Conservation (phyloP, 2,329 filamentous ascomycete species). For the Bretziella fagacearum region DNA sequence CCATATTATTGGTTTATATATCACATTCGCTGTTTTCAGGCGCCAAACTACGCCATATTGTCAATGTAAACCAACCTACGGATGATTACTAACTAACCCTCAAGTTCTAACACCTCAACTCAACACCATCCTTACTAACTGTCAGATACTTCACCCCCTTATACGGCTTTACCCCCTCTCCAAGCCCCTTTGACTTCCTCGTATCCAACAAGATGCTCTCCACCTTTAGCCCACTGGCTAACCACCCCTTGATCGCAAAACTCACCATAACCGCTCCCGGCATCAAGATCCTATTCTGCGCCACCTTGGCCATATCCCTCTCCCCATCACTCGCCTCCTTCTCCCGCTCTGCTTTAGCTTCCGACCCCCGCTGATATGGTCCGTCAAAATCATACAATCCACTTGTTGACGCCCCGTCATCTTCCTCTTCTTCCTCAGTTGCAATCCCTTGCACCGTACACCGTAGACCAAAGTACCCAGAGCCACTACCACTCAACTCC, state of each 20-base stretch:
- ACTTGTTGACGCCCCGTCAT: conserved; percentile 23
- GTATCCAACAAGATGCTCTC: conserved; percentile 52
- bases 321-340: conserved; percentile 20
- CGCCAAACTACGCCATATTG: not conserved
- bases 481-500: conserved; percentile 44
- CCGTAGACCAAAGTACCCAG: conserved; percentile 54
- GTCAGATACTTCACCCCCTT: conserved; percentile 98
- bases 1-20: too few relatives aligned
- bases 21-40: too few relatives aligned
- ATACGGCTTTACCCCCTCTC: conserved; percentile 80
- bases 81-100: too few relatives aligned
- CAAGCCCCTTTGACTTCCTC: conserved; percentile 71
- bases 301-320: conserved; percentile 38
- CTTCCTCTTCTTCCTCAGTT: conserved; percentile 32
- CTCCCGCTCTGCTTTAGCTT: conserved; percentile 16
- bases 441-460: conserved; percentile 61
- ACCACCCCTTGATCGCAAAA: conserved; percentile 52
- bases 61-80: too few relatives aligned
- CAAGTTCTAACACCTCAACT: conserved; percentile 39
- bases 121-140: conserved; percentile 46
- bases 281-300: conserved; percentile 62
- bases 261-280: conserved; percentile 60
- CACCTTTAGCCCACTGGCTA: conserved; percentile 49
- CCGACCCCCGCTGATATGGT: conserved; percentile 8
- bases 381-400: conserved; percentile 13